phyloP scores from a whole-genome alignment of 2,329 filamentous ascomycete genomes.

The Fusarium scirpi region DNA sequence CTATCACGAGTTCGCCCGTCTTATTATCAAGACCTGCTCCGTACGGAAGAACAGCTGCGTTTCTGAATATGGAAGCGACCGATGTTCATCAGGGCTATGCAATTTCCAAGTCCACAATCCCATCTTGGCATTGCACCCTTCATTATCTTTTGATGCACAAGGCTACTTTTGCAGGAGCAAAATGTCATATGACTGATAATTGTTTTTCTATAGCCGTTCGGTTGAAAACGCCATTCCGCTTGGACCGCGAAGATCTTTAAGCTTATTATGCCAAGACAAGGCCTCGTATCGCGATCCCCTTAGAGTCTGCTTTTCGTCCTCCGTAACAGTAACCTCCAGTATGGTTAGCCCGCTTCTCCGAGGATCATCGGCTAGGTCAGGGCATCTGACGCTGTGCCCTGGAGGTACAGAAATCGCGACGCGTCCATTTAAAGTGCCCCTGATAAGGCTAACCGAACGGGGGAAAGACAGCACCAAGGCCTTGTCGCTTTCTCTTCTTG shows the following conservation, averaged over 20 bases:
- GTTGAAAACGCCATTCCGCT: background rate
- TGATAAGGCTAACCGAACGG: background rate
- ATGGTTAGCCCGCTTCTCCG: background rate
- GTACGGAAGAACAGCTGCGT: background rate
- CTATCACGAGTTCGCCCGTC: background rate
- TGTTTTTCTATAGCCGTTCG: background rate
- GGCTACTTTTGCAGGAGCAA: background rate
- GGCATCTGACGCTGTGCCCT: conserved; percentile 21
- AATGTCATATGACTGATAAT: background rate
- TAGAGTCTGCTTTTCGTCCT: background rate
- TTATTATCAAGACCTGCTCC: background rate
- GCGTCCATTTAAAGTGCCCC: background rate
- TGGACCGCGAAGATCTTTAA: background rate
- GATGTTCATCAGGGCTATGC: conserved; percentile 1
- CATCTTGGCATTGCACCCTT: background rate
- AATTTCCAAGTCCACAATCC: background rate
- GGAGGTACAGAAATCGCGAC: conserved; percentile 7
- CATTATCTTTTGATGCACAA: background rate
- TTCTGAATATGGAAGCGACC: conserved; percentile 10
- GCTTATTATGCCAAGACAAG: conserved; percentile 24
- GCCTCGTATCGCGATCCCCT: conserved; percentile 3
- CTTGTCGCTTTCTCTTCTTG: background rate
- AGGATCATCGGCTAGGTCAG: background rate
- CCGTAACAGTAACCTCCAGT: background rate
- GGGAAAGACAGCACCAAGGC: background rate